Conservation (phyloP, 805 yeast genomes). For the Candida fluviatilis region DNA sequence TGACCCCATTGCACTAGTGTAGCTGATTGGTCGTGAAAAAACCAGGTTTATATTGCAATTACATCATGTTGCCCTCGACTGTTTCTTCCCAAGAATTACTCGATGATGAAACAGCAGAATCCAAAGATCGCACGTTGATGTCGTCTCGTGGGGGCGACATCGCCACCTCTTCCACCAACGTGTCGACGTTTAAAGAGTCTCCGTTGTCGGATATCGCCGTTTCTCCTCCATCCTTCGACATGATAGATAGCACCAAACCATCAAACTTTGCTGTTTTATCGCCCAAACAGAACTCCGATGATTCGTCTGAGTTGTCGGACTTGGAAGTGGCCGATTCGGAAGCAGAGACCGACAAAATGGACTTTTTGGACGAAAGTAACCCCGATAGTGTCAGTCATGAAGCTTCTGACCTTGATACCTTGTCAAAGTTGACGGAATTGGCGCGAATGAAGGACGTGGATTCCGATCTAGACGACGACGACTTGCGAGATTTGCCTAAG, state of each 20-base stretch:
- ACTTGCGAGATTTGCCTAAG: conserved; percentile 4
- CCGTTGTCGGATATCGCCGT: conserved; percentile 40
- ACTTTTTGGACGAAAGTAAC: conserved; percentile 39
- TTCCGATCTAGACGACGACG: conserved; percentile 27
- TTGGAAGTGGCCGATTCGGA: conserved; percentile 67
- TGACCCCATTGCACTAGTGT: neutral
- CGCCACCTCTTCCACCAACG: conserved; percentile 6
- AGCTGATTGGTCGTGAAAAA: neutral
- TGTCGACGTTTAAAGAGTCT: conserved; percentile 24
- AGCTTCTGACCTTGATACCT: conserved; percentile 33
- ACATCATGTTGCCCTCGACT: neutral
- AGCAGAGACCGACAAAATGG: conserved; percentile 90
- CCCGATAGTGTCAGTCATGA: conserved; percentile 15
- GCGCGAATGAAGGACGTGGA: conserved; percentile 37
- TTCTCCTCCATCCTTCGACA: conserved; percentile 36
- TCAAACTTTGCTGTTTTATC: neutral
- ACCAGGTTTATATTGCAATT: neutral
- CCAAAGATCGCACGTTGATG: conserved; percentile 1
- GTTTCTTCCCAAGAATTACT: neutral
- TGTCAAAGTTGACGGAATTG: conserved; percentile 40
- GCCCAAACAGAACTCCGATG: conserved; percentile 15
- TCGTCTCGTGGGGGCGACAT: conserved; percentile 1
- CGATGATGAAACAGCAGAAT: neutral
- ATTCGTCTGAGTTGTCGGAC: conserved; percentile 45
- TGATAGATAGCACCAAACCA: conserved; percentile 11